Percentiles rank a stretch among this genome's conserved stretches.
These are phyloP conservation scores for Cinchona pubescens DNA, from an alignment of 257 asterid species.

Conservation along the genomic window DNA sequence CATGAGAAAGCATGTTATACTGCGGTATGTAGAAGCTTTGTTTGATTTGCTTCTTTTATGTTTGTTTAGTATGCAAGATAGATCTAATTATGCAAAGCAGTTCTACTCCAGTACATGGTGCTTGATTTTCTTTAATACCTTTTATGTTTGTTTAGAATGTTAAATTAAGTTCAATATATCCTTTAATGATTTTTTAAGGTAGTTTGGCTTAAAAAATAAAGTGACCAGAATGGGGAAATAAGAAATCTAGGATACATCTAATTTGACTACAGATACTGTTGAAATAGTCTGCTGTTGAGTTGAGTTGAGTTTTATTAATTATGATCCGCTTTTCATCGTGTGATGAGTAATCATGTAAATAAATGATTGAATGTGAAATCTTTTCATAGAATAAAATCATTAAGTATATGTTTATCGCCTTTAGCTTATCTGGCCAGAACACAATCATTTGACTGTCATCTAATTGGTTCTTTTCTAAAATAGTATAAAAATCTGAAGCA, in stretches of 20 bases:
- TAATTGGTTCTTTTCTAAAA: not conserved
- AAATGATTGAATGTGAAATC: not conserved
- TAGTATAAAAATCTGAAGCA: not conserved
- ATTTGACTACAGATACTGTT: not conserved
- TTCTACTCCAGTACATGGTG: not conserved
- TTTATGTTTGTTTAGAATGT: not conserved
- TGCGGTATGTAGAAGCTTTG: slow-evolving; percentile 60
- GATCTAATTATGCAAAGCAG: not conserved
- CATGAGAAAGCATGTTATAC: slow-evolving; percentile 98
- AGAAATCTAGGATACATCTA: not conserved
- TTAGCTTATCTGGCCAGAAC: not conserved
- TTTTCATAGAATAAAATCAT: not conserved
- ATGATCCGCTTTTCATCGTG: not conserved
- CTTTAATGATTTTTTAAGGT: not conserved
- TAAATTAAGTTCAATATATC: not conserved
- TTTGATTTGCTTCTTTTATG: not conserved
- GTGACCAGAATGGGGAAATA: not conserved
- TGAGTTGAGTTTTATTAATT: not conserved
- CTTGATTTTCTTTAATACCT: not conserved
- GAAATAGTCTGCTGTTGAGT: not conserved
- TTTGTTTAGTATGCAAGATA: not conserved
- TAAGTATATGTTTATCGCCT: not conserved
- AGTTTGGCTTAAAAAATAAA: not conserved
- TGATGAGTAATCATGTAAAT: not conserved
- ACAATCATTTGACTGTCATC: not conserved